These are phyloP conservation scores for Xerocomellus amylosporus DNA, from an alignment of 768 basidiomycete genomes.

Conservation along the genomic window DNA sequence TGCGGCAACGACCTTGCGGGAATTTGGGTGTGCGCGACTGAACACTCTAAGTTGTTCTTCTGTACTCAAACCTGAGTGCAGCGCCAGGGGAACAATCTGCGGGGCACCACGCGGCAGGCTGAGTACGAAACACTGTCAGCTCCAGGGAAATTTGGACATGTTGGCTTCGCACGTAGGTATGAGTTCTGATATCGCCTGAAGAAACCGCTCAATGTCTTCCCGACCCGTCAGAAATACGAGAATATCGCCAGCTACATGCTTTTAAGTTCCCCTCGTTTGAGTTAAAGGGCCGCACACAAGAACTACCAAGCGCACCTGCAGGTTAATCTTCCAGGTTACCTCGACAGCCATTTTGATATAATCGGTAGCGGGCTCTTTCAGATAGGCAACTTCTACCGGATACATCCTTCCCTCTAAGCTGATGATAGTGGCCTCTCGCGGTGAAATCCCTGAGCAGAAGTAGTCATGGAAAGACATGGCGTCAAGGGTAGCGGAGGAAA, in stretches of 20 bases:
- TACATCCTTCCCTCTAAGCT: constrained; percentile 93
- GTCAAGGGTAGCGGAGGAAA: constrained; percentile 96
- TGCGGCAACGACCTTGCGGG: constrained; percentile 85
- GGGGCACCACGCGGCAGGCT: constrained; percentile 55
- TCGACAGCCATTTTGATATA: constrained; percentile 82
- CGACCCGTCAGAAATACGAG: constrained; percentile 93
- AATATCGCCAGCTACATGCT: constrained; percentile 87
- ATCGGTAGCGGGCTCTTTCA: constrained; percentile 72
- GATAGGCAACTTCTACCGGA: constrained; percentile 91
- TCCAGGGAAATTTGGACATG: neutral
- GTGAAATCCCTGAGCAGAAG: constrained; percentile 65
- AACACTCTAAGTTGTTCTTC: constrained; percentile 90
- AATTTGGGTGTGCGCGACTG: constrained; percentile 66
- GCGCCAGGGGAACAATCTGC: constrained; percentile 63
- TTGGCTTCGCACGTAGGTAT: constrained; percentile 54
- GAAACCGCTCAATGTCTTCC: constrained; percentile 91
- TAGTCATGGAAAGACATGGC: constrained; percentile 87
- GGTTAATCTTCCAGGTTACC: constrained; percentile 77
- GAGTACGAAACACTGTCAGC: neutral
- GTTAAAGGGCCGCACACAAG: neutral
- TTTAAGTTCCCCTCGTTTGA: neutral
- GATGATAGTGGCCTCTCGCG: constrained; percentile 76
- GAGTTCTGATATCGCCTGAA: constrained; percentile 78
- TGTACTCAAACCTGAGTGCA: constrained; percentile 86
- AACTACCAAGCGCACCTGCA: constrained; percentile 51